Evolutionary conservation across 306 rosid genomes (phyloP).

Genomic region (Cicer pinnatifidum): DNA sequence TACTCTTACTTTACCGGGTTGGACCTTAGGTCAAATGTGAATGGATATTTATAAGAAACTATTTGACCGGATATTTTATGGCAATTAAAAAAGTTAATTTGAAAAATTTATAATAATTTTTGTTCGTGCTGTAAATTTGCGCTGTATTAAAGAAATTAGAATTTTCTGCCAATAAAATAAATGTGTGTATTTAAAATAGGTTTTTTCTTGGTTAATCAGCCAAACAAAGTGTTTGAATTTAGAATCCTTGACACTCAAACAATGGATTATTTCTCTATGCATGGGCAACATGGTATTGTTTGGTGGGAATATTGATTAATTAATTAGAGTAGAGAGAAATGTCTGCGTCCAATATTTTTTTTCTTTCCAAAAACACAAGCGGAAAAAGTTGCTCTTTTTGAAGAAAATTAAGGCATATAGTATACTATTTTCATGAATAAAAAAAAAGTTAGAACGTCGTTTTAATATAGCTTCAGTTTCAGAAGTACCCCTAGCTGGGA

Average conservation of each 20-base stretch:
- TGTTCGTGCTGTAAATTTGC: no score
- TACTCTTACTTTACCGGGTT: no score
- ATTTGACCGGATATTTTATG: no score
- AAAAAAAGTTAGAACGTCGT: conserved; percentile 40
- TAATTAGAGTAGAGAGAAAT: background rate
- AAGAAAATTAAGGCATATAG: background rate
- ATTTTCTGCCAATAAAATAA: no score
- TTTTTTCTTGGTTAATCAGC: no score
- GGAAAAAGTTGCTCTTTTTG: conserved; percentile 1
- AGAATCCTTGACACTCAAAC: conserved; percentile 37
- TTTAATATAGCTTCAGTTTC: background rate
- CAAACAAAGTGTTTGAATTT: conserved; percentile 29
- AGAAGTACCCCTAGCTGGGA: conserved; percentile 2
- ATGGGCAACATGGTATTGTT: conserved; percentile 34
- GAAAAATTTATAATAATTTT: no score
- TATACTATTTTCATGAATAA: background rate
- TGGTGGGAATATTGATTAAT: background rate
- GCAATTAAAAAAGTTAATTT: no score
- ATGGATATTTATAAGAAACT: no score
- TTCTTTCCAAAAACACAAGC: conserved; percentile 31
- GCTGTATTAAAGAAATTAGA: no score
- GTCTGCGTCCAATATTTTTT: conserved; percentile 43
- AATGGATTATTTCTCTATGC: conserved; percentile 43
- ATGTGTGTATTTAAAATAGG: no score
- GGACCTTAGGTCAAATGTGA: no score